A percentile compares a stretch with the other conserved stretches of the same genome.
Conservation (phyloP, 1,139 yeast genomes). For the Scheffersomyces segobiensis region DNA sequence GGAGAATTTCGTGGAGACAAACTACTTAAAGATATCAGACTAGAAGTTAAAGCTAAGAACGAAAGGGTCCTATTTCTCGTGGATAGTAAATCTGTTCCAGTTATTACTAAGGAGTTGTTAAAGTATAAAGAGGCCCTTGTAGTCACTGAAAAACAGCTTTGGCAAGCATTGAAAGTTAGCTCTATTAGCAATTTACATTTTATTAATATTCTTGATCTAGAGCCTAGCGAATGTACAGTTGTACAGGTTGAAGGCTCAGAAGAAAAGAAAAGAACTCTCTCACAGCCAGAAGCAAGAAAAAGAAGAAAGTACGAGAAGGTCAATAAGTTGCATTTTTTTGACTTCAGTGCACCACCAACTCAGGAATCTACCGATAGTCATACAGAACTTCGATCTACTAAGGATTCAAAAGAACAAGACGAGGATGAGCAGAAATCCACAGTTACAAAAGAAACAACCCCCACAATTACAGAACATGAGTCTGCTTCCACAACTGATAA, state of each 20-base stretch:
- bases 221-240: constrained; percentile 3
- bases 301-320: constrained; percentile 35
- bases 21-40: constrained; percentile 5
- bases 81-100: background rate
- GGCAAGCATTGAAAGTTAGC: constrained; percentile 5
- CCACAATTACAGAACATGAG: background rate
- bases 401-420: background rate
- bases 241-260: background rate
- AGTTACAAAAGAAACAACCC: constrained; percentile 1
- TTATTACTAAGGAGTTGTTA: background rate
- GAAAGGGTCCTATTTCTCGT: background rate
- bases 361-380: background rate
- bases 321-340: constrained; percentile 35
- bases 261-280: constrained; percentile 6
- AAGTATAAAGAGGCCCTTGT: background rate
- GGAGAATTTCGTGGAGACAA: constrained; percentile 1
- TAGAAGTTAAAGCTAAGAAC: background rate
- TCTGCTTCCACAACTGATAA: background rate
- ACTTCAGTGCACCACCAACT: constrained; percentile 17
- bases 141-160: background rate
- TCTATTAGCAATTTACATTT: constrained; percentile 1
- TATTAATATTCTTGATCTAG: constrained; percentile 1
- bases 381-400: background rate
- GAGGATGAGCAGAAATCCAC: background rate
- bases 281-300: constrained; percentile 18